Conservation (phyloP, 306 rosid genomes). For the Pterocarpus macrocarpus region DNA sequence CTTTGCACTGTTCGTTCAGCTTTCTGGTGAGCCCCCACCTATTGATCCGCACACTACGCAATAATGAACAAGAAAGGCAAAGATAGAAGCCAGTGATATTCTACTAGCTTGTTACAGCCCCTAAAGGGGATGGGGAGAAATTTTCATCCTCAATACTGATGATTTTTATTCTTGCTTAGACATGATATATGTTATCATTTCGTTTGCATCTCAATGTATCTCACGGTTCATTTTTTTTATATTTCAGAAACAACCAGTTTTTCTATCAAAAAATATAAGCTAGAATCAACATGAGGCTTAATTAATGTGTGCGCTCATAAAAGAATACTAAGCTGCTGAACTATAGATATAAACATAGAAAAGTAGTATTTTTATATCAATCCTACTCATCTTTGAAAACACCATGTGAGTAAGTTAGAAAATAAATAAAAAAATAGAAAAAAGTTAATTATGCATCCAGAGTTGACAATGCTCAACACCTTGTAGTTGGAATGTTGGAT, state of each 20-base stretch:
- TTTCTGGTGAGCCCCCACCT: slow-evolving; percentile 44
- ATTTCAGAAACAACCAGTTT: neutral
- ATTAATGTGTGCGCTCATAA: no score
- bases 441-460: no score
- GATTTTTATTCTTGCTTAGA: neutral
- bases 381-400: no score
- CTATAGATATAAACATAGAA: no score
- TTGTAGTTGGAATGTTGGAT: no score
- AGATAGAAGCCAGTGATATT: slow-evolving; percentile 4
- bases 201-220: neutral
- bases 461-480: no score
- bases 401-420: no score
- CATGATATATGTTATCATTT: neutral
- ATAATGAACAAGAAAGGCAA: neutral
- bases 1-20: slow-evolving; percentile 35
- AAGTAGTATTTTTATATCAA: no score
- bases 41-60: neutral
- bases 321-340: no score
- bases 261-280: no score
- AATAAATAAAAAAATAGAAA: no score
- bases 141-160: neutral
- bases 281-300: no score
- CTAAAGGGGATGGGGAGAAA: neutral
- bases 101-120: neutral
- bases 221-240: neutral